A percentile compares a stretch with the other conserved stretches of the same genome.
Conservation (phyloP, 1,139 yeast genomes). For the Pichia terricola region DNA sequence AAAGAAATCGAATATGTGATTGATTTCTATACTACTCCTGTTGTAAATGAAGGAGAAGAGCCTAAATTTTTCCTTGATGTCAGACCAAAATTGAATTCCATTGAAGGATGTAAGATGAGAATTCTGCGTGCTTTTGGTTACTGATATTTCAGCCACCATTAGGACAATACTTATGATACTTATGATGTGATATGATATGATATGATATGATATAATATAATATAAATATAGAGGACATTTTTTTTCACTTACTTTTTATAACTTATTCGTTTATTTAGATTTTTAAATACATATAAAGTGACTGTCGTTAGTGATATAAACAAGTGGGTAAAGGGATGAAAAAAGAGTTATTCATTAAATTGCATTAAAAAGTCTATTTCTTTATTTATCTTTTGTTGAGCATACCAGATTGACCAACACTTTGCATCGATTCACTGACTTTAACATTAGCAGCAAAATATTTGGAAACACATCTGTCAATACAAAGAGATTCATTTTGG, state of each 20-base stretch:
- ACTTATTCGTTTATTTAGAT: too few species aligned
- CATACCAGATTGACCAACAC: constrained; percentile 26
- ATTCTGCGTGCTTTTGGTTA: constrained; percentile 49
- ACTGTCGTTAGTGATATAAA: too few species aligned
- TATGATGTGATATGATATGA: too few species aligned
- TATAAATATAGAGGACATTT: too few species aligned
- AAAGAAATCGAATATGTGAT: constrained; percentile 78
- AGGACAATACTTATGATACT: too few species aligned
- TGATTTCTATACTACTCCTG: constrained; percentile 58
- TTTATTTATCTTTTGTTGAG: constrained; percentile 11
- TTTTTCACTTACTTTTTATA: too few species aligned
- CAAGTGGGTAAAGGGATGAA: too few species aligned
- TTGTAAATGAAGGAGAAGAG: constrained; percentile 32
- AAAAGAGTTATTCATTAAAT: too few species aligned
- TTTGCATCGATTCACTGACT: constrained; percentile 65
- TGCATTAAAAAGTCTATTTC: too few species aligned
- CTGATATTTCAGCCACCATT: constrained; percentile 8
- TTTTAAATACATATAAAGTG: too few species aligned
- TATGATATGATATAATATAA: too few species aligned
- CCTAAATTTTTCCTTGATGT: constrained; percentile 78
- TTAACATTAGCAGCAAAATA: constrained; percentile 93
- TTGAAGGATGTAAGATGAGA: constrained; percentile 74
- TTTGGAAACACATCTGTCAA: constrained; percentile 96
- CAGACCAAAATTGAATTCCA: constrained; percentile 74
- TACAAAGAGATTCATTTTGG: constrained; percentile 81